Evolutionary conservation across 129 eudicot species (phyloP), one percentile per base, ranked within the genome.

Genomic region (Erigeron canadensis): DNA sequence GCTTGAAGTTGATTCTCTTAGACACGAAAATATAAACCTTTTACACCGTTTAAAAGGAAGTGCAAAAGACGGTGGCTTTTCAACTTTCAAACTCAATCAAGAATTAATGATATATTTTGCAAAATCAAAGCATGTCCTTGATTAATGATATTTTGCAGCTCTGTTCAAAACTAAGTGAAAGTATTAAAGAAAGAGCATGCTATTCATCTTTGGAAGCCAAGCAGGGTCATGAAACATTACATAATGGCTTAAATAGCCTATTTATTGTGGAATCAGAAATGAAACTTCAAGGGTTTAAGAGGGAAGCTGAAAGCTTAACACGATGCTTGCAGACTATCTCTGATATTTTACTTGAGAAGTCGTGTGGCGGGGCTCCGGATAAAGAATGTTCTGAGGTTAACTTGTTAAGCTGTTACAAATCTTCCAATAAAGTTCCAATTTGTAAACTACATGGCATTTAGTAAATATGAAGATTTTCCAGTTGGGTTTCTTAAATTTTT

Each of bases 21-120:
- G 99, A 19, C 83, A 86, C 38, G 99, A 95, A 74, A 95, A 95
- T 64, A 84, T 95, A 58, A 84, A 78, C 66, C 80, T 95, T 41
- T 81, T 95, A 50, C 75, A 90, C 59, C 97, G 99, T 67, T 71
- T 95, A 40, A 87, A 83, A 73, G 89, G 80, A 46, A 70, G 79
- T 71, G 82, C 89, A 47, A 83, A 82, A 42, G 93, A 81, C 34
- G 85, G 75, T 53, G 80, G 70, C 43, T 78, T 62, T 69, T 81
- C 84, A 39, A 82, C 77, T 8, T 77, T 87, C 58, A 95, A 86
- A 84, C 77, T 95, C 21, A 96, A 90, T 53, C 87, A 84, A 41
- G 99, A 95, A 77, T 66, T 95, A 65, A 74, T 79, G 75, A 69
- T 54, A 69, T 88, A 74, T 53, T 84, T 81, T 95, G 77, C 89